Evolutionary conservation across 805 yeast species (phyloP).

Genomic region (Kluyveromyces nonfermentans): DNA sequence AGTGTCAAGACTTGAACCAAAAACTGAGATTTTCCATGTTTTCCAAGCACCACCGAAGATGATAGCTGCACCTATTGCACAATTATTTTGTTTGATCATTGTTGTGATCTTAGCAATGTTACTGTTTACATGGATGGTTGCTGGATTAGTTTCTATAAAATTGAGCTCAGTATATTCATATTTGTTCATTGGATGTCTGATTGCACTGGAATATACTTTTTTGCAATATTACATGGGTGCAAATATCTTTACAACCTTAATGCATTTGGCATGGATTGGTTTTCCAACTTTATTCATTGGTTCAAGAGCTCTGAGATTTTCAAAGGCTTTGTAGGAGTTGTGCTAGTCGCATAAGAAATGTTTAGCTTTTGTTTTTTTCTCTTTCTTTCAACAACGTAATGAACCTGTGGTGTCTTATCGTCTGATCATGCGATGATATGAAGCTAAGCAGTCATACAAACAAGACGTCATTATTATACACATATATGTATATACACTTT

Average conservation of each 20-base stretch:
- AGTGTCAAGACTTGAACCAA: slow-evolving; percentile 32
- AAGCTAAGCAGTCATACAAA: neutral
- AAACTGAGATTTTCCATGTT: slow-evolving; percentile 54
- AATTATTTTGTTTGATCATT: slow-evolving; percentile 39
- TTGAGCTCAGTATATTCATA: slow-evolving; percentile 14
- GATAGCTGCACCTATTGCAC: slow-evolving; percentile 42
- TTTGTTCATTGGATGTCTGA: slow-evolving; percentile 18
- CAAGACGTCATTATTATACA: neutral
- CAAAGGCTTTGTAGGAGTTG: neutral
- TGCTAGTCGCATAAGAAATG: too few relatives aligned
- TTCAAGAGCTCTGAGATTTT: slow-evolving; percentile 51
- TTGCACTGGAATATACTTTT: slow-evolving; percentile 26
- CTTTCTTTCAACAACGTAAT: too few relatives aligned
- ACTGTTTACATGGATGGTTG: slow-evolving; percentile 35
- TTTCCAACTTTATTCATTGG: slow-evolving; percentile 53
- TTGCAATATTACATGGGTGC: slow-evolving; percentile 24
- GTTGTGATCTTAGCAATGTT: slow-evolving; percentile 34
- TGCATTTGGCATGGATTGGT: slow-evolving; percentile 32
- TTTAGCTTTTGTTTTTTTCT: too few relatives aligned
- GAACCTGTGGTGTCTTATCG: too few relatives aligned
- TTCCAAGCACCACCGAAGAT: slow-evolving; percentile 49
- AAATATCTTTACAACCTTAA: slow-evolving; percentile 25
- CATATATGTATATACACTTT: neutral
- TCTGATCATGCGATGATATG: neutral
- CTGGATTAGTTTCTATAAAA: slow-evolving; percentile 23